These are phyloP conservation scores for Claviceps sp. DNA, from an alignment of 2,329 filamentous ascomycete genomes.

Conservation along the genomic window DNA sequence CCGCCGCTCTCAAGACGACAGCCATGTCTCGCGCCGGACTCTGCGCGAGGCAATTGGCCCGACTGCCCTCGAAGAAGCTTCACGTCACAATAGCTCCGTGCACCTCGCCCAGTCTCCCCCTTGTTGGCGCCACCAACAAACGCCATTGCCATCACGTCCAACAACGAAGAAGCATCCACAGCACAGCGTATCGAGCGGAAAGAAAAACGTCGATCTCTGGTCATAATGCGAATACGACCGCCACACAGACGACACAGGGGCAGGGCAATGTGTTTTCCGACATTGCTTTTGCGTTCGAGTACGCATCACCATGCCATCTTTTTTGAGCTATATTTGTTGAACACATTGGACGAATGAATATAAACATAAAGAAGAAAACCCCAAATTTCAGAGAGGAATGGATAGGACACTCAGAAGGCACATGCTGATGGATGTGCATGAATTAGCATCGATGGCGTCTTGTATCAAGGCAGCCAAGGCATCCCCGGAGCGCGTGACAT, in stretches of 20 bases:
- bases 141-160: not conserved
- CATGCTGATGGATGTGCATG: not conserved
- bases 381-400: not conserved
- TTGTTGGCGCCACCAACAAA: not conserved
- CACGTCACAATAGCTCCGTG: not conserved
- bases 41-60: not conserved
- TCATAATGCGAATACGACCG: not conserved
- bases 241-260: constrained; percentile 6
- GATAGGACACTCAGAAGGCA: not conserved
- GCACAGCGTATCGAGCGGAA: not conserved
- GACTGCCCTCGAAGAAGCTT: not conserved
- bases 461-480: constrained; percentile 67
- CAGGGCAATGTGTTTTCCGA: constrained; percentile 15
- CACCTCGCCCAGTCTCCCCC: not conserved
- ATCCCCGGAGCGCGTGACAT: constrained; percentile 67
- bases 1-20: not conserved
- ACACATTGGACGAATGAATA: no score
- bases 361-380: not conserved
- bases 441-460: constrained; percentile 74
- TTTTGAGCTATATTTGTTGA: not conserved
- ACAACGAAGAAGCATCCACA: constrained; percentile 1
- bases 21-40: constrained; percentile 3
- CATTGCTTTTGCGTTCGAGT: constrained; percentile 26
- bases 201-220: not conserved
- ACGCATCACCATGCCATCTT: constrained; percentile 5